Base-by-base conservation (phyloP, 2,329 filamentous ascomycete species). In the Cadophora gregata region DNA sequence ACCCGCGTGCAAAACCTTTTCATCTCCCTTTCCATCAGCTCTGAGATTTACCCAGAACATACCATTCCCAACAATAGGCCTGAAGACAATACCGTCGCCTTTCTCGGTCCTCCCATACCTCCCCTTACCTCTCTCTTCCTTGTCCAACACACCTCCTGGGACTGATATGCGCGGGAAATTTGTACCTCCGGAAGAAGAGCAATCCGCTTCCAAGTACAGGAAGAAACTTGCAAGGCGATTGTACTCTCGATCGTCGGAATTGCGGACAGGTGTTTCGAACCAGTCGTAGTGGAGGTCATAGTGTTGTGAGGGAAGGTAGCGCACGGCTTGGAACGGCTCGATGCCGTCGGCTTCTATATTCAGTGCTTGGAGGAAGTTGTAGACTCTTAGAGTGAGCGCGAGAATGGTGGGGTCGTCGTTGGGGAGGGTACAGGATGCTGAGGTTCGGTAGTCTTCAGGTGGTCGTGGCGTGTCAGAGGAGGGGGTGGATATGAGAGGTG, bases 31-130 rank as follows among this genome's bases (percentile, higher is more conserved):
- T 5, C 85, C 85, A 73, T 86, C 83, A 0, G 76, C 67, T 24
- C 82, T 78, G 66, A 88, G 80, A 73, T 88, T 88, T 77, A 84
- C 82, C 86, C 86, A 88, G 65, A 84, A 88, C 4, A 88, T 81
- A 1, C 85, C 86, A 76, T 84, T 85, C 0, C 85, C 84, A 62
- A 80, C 80, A 36, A 62, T 21, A 42, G 60, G 60, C 21, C 60
- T 36, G 19, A 59, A 16, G 14, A 45, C 21, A 12, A 59, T 16
- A 16, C 56, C 56, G n/a, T 16, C 38, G 27, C 48, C 48, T 27
- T 51, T n/a, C 38, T 16, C 38, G 2, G 6, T 16, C 2, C 38
- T 19, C 6, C 38, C 38, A 45, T 19, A 45, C 38, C 38, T 19
- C 38, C 19, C 19, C 16, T 16, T 2, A 19, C 38, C 38, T 16